Percentiles rank a stretch among this genome's conserved stretches.
These are phyloP conservation scores for Ceratocystis diversiconidia DNA, from an alignment of 2,329 filamentous ascomycete genomes.

Conservation along the genomic window DNA sequence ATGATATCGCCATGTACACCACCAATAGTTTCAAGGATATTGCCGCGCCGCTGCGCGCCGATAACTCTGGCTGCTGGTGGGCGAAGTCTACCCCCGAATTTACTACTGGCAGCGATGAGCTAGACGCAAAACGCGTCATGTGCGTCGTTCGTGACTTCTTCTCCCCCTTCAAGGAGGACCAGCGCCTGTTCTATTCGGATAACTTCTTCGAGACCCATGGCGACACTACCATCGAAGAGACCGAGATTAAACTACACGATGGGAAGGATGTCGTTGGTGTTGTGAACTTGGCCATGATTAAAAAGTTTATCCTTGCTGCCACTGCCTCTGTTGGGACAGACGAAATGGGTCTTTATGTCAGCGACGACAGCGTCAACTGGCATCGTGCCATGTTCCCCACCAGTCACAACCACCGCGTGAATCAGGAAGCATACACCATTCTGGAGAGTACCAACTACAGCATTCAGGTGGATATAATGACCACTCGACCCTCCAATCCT, in stretches of 20 bases:
- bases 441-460: slow-evolving; percentile 96
- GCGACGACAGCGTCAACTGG: slow-evolving; percentile 71
- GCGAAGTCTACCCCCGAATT: slow-evolving; percentile 66
- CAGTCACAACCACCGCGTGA: slow-evolving; percentile 52
- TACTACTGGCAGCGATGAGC: slow-evolving; percentile 48
- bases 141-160: slow-evolving; percentile 67
- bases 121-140: slow-evolving; percentile 57
- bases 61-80: slow-evolving; percentile 72
- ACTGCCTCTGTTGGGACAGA: slow-evolving; percentile 65
- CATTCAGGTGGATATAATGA: slow-evolving; percentile 90
- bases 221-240: slow-evolving; percentile 39
- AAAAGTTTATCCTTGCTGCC: slow-evolving; percentile 75
- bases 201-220: slow-evolving; percentile 54
- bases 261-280: slow-evolving; percentile 64
- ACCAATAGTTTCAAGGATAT: slow-evolving; percentile 65
- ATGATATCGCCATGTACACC: slow-evolving; percentile 57
- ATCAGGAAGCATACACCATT: slow-evolving; percentile 82
- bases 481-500: slow-evolving; percentile 44
- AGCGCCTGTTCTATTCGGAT: slow-evolving; percentile 67
- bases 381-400: slow-evolving; percentile 80
- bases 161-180: slow-evolving; percentile 56
- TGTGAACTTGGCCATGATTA: slow-evolving; percentile 67
- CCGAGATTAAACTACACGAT: slow-evolving; percentile 63
- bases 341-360: slow-evolving; percentile 85
- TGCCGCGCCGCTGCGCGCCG: slow-evolving; percentile 49